Conservation (phyloP, 1,284 basidiomycete species). For the Calocybe gambosa region DNA sequence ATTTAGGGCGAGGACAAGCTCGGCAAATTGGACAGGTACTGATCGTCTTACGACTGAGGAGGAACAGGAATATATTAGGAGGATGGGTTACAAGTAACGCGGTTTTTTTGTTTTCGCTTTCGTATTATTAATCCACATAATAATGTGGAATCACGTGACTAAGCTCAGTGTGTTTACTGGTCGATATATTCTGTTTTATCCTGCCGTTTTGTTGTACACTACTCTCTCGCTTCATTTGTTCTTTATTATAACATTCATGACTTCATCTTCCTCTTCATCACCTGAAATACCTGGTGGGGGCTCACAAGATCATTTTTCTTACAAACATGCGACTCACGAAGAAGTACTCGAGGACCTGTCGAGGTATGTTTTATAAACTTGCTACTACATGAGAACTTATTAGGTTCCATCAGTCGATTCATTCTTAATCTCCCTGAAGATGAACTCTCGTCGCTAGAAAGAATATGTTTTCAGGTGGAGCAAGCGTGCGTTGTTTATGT, state of each 20-base stretch:
- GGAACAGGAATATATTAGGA: constrained; percentile 77
- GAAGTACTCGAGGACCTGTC: constrained; percentile 89
- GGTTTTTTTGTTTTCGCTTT: background rate
- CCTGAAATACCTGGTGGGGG: constrained; percentile 58
- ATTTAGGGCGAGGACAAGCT: constrained; percentile 85
- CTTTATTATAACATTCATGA: constrained; percentile 26
- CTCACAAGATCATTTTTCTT: constrained; percentile 45
- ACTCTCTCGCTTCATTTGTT: constrained; percentile 5
- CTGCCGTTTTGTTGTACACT: background rate
- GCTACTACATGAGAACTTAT: constrained; percentile 6
- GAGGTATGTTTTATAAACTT: constrained; percentile 40
- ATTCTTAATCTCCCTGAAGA: constrained; percentile 93
- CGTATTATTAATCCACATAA: too few species aligned
- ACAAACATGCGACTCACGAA: constrained; percentile 61
- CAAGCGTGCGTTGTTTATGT: constrained; percentile 81
- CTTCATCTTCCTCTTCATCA: constrained; percentile 60
- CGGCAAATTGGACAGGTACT: constrained; percentile 87
- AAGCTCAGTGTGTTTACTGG: background rate
- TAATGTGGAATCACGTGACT: background rate
- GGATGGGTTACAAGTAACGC: constrained; percentile 76
- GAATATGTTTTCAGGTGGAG: constrained; percentile 98
- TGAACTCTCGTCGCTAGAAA: constrained; percentile 86
- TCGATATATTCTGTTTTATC: too few species aligned
- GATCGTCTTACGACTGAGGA: constrained; percentile 82
- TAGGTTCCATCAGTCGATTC: constrained; percentile 63